Conservation (phyloP, 306 rosid species). For the Spatholobus suberectus region DNA sequence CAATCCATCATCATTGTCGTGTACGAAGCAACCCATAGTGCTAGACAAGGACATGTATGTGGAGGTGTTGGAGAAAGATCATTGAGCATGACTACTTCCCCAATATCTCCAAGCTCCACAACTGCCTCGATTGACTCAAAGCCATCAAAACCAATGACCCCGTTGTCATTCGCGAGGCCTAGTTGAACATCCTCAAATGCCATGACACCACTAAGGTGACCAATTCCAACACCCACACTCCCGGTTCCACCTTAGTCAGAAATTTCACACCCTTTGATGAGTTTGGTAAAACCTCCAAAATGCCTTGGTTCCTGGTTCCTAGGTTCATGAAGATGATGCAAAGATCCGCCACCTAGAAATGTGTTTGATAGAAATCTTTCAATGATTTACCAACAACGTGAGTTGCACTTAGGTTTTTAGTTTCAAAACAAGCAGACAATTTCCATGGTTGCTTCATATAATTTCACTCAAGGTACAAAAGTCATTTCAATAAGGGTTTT, state of each 20-base stretch:
- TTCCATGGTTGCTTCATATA: too few relatives aligned
- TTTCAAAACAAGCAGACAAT: too few relatives aligned
- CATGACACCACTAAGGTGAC: constrained; percentile 58
- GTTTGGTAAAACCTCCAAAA: constrained; percentile 63
- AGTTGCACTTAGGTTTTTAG: too few relatives aligned
- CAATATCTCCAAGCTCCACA: constrained; percentile 87
- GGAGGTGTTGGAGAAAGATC: constrained; percentile 82
- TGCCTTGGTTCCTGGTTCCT: constrained; percentile 37
- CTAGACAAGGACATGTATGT: constrained; percentile 88
- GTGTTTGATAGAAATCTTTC: too few relatives aligned
- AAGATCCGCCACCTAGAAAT: too few relatives aligned
- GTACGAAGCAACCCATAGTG: constrained; percentile 44
- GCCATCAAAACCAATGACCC: constrained; percentile 82
- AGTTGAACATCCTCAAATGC: constrained; percentile 87
- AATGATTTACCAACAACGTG: too few relatives aligned
- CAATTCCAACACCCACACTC: constrained; percentile 51
- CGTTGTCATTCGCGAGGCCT: constrained; percentile 82
- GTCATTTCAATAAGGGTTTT: too few relatives aligned
- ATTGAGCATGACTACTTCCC: constrained; percentile 96
- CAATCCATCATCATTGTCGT: constrained; percentile 12
- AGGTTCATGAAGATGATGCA: too few relatives aligned
- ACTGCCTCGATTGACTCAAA: constrained; percentile 91
- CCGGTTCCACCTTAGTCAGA: too few relatives aligned
- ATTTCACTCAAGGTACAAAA: too few relatives aligned
- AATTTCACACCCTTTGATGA: constrained; percentile 78